These are phyloP conservation scores for Penicillium silybi DNA, from an alignment of 495 filamentous ascomycete genomes.

Conservation along the genomic window DNA sequence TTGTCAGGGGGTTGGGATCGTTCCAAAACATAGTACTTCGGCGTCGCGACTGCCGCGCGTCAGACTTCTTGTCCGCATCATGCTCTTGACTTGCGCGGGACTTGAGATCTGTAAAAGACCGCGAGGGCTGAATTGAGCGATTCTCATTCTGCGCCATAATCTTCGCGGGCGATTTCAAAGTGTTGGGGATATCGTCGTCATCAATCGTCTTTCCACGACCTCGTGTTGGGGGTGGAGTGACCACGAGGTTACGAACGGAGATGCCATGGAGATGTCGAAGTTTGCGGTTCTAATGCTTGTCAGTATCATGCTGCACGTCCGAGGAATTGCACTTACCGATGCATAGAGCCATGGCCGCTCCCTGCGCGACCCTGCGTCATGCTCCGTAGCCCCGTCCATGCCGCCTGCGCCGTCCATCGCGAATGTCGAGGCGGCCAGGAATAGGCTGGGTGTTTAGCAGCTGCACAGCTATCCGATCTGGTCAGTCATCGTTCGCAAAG, in stretches of 20 bases:
- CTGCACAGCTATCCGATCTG: neutral
- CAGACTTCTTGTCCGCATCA: slow-evolving; percentile 18
- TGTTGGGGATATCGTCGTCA: slow-evolving; percentile 70
- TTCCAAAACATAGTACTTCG: slow-evolving; percentile 67
- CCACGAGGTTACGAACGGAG: slow-evolving; percentile 78
- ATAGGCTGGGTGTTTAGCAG: slow-evolving; percentile 1
- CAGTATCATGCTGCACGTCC: slow-evolving; percentile 6
- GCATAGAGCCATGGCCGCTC: slow-evolving; percentile 24
- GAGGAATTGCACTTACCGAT: slow-evolving; percentile 11
- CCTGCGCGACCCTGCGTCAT: slow-evolving; percentile 19
- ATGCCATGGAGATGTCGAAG: slow-evolving; percentile 85
- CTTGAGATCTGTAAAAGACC: slow-evolving; percentile 68
- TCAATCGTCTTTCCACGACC: slow-evolving; percentile 73
- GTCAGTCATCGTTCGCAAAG: slow-evolving; percentile 4
- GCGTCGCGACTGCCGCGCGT: slow-evolving; percentile 46
- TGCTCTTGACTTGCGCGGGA: slow-evolving; percentile 26
- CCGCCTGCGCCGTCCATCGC: slow-evolving; percentile 11
- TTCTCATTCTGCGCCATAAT: slow-evolving; percentile 56
- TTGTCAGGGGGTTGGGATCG: slow-evolving; percentile 57
- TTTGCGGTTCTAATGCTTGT: slow-evolving; percentile 65
- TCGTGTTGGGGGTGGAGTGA: slow-evolving; percentile 45
- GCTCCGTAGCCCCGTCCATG: slow-evolving; percentile 16
- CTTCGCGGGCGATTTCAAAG: slow-evolving; percentile 68
- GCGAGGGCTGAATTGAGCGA: slow-evolving; percentile 59
- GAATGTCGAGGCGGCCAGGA: neutral